Percentiles rank a stretch among this genome's conserved stretches.
Evolutionary conservation across 306 rosid species (phyloP).

Genomic region (Castanopsis chinensis): DNA sequence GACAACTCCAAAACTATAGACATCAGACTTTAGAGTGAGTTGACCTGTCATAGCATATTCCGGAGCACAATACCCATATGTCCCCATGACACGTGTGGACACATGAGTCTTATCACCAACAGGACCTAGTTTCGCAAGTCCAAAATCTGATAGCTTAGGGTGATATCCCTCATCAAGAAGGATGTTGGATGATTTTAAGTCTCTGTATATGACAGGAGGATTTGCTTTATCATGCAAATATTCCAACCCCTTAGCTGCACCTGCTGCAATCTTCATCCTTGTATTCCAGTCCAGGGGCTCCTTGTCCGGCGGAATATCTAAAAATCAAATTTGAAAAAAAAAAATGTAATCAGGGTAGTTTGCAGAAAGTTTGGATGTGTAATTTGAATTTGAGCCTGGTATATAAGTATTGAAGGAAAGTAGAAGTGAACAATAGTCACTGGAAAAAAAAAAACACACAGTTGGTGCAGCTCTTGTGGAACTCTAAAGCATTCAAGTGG

Average conservation of each 20-base stretch:
- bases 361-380: neutral
- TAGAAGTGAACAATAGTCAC: constrained; percentile 2
- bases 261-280: constrained; percentile 84
- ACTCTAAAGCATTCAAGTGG: neutral
- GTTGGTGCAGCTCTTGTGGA: neutral
- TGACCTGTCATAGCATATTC: constrained; percentile 85
- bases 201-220: constrained; percentile 77
- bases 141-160: constrained; percentile 82
- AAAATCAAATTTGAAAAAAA: constrained; percentile 17
- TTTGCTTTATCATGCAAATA: constrained; percentile 70
- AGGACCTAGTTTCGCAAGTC: constrained; percentile 81
- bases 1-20: constrained; percentile 84
- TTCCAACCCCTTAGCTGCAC: constrained; percentile 83
- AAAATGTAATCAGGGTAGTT: neutral
- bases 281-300: constrained; percentile 85
- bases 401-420: neutral
- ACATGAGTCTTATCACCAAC: constrained; percentile 78
- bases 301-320: constrained; percentile 64
- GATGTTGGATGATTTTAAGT: constrained; percentile 78
- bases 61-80: constrained; percentile 87
- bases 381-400: neutral
- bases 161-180: constrained; percentile 68
- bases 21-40: constrained; percentile 73
- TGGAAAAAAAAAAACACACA: neutral
- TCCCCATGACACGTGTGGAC: constrained; percentile 80